Conservation (phyloP, 2,329 filamentous ascomycete genomes). For the Penicillium sp. region DNA sequence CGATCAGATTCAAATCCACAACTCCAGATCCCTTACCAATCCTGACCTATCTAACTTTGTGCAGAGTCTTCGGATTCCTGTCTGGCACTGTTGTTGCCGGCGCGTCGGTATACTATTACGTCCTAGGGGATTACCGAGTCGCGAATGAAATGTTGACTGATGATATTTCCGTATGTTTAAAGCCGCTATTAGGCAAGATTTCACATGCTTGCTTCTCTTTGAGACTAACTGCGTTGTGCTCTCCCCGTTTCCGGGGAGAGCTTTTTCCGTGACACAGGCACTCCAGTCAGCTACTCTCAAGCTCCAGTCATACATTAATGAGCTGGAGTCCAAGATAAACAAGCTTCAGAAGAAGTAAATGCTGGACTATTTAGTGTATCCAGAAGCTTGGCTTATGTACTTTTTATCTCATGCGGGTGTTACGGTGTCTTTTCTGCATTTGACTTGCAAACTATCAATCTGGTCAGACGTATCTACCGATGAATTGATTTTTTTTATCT, state of each 20-base stretch:
- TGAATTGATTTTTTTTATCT: background rate
- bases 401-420: slow-evolving; percentile 6
- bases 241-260: slow-evolving; percentile 1
- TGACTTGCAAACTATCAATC: background rate
- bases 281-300: slow-evolving; percentile 85
- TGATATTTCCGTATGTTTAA: slow-evolving; percentile 83
- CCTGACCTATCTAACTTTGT: slow-evolving; percentile 6
- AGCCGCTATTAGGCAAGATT: background rate
- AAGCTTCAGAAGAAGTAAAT: slow-evolving; percentile 63
- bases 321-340: slow-evolving; percentile 77
- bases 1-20: background rate
- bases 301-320: slow-evolving; percentile 79
- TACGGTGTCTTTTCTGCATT: slow-evolving; percentile 4
- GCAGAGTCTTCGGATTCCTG: slow-evolving; percentile 87
- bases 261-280: slow-evolving; percentile 54
- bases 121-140: slow-evolving; percentile 88
- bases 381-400: background rate
- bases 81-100: slow-evolving; percentile 79
- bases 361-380: background rate
- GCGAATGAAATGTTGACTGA: slow-evolving; percentile 91
- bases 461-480: background rate
- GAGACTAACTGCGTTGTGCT: slow-evolving; percentile 1
- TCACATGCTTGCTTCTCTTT: background rate
- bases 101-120: slow-evolving; percentile 83
- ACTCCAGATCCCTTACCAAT: background rate